These are phyloP conservation scores for Aquilaria agallochum DNA, from an alignment of 441 rosid species.

Conservation along the genomic window DNA sequence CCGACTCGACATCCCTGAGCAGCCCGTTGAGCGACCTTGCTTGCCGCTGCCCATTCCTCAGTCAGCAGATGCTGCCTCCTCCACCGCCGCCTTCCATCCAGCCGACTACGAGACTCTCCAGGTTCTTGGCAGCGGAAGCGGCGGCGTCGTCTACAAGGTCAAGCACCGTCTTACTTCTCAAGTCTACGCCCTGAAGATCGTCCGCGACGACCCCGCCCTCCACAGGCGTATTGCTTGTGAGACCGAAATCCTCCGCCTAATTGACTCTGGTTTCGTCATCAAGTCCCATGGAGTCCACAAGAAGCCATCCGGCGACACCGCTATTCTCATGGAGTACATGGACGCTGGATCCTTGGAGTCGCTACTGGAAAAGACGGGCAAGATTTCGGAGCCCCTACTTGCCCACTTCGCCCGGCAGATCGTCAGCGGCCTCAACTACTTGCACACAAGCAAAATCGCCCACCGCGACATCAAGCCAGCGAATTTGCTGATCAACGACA, in stretches of 20 bases:
- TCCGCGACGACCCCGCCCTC: conserved; percentile 47
- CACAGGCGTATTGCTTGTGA: conserved; percentile 40
- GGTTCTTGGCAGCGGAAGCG: conserved; percentile 84
- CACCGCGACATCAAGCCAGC: conserved; percentile 90
- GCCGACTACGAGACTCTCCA: conserved; percentile 60
- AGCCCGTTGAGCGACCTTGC: conserved; percentile 25
- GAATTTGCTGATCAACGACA: conserved; percentile 61
- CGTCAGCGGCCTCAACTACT: conserved; percentile 54
- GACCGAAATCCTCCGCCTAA: too few relatives aligned
- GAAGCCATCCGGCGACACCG: conserved; percentile 58
- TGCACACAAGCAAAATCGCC: conserved; percentile 67
- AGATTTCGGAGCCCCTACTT: conserved; percentile 22
- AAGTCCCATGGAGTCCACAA: conserved; percentile 19
- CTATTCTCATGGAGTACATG: conserved; percentile 82
- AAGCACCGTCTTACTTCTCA: conserved; percentile 49
- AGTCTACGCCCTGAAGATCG: conserved; percentile 65
- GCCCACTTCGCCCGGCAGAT: conserved; percentile 58
- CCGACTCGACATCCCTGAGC: too few relatives aligned
- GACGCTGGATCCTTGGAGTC: conserved; percentile 67
- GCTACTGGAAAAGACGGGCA: conserved; percentile 34
- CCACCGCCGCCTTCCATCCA: conserved; percentile 8
- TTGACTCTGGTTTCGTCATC: too few relatives aligned
- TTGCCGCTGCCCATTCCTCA: conserved; percentile 52
- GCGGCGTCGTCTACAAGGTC: conserved; percentile 76
- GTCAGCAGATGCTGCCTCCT: conserved; percentile 13